A percentile compares a stretch with the other conserved stretches of the same genome.
These are phyloP conservation scores for Nicotiana tomentosiformis DNA, from an alignment of 257 asterid species.

Conservation along the genomic window DNA sequence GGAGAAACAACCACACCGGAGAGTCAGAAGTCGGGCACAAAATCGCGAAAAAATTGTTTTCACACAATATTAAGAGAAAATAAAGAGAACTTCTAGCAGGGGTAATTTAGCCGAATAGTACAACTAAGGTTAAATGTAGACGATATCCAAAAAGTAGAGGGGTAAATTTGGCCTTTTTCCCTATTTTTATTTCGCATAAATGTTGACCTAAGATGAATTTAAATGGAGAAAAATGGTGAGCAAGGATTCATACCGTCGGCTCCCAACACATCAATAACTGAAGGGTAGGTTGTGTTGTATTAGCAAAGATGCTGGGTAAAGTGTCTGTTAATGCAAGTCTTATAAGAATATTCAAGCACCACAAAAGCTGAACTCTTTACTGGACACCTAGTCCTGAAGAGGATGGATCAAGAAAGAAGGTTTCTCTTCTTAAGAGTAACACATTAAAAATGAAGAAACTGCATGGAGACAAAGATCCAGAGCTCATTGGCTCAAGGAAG, in stretches of 20 bases:
- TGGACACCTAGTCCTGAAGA: too few relatives aligned
- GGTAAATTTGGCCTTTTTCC: background rate
- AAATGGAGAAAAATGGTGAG: background rate
- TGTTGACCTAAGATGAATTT: background rate
- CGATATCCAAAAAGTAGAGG: background rate
- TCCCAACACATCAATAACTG: background rate
- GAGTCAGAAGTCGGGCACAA: background rate
- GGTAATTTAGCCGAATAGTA: background rate
- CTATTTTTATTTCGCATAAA: background rate
- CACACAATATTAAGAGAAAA: background rate
- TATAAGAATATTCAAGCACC: background rate
- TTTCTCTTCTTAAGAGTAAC: too few relatives aligned
- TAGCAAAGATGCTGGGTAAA: background rate
- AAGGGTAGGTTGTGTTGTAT: background rate
- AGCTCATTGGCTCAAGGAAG: too few relatives aligned
- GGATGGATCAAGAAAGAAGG: too few relatives aligned
- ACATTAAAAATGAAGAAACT: too few relatives aligned
- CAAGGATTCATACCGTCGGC: background rate
- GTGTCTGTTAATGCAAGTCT: background rate
- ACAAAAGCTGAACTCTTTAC: background rate
- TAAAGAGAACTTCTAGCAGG: background rate
- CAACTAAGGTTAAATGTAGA: background rate
- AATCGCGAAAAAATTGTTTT: background rate
- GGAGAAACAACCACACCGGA: background rate
- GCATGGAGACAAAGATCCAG: too few relatives aligned